Base-by-base conservation (phyloP, 2,329 filamentous ascomycete species). In the Xylaria sp. region DNA sequence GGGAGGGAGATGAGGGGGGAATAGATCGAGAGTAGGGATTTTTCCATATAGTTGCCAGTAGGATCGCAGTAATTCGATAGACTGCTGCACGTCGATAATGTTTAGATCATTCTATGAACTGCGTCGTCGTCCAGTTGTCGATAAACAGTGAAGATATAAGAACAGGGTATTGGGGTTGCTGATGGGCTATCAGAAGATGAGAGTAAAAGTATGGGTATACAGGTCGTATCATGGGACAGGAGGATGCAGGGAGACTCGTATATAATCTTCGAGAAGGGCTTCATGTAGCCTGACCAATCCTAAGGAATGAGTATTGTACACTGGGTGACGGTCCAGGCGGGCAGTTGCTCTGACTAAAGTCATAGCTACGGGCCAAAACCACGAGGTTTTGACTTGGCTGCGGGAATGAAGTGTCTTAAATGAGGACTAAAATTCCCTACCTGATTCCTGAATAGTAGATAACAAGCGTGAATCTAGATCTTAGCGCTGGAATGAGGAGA, bases 361-460 rank as follows among this genome's bases (percentile, higher is more conserved):
- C 32, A 64, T 55, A 36, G 60, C 34, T 53, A 69, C 55, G 66
- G 70, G 63, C 60, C 39, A 69, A 57, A 62, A 56, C 51, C 61
- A 69, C 59, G 64, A 72, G 63, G 53, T 39, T n/a, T 60, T 67
- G 66, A 55, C 9, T 56, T 39, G 45, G 53, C 47, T 48, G 55
- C 65, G 68, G 69, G 74, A 77, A 77, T 77, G 75, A 24, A 45
- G 27, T 76, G 75, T 77, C 75, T 77, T 69, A 55, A 64, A 72
- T 61, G 61, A 45, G 54, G 55, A 36, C 57, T 45, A 57, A 58
- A 64, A 50, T 53, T 65, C 62, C 60, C 64, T 76, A 76, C 75
- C 74, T 75, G 50, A 14, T 50, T 69, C 62, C 56, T 56, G 34
- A 65, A 63, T 47, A 60, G 51, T 56, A 62, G 45, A 56, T 60